phyloP scores from a whole-genome alignment of 2,329 filamentous ascomycete species.

The Fusarium sp. region DNA sequence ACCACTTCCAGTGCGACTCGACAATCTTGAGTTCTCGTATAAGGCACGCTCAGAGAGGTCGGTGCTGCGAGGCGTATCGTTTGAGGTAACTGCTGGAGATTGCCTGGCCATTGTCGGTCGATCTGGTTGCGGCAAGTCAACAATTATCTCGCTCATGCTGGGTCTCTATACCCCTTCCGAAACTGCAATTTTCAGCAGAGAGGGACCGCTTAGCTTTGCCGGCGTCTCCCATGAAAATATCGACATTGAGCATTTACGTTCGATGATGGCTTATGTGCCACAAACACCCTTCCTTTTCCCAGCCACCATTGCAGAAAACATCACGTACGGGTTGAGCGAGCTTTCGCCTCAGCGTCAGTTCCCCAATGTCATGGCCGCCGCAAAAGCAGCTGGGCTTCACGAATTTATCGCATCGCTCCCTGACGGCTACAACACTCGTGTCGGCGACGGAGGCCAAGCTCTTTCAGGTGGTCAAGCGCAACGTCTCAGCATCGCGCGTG shows the following conservation, averaged over 20 bases:
- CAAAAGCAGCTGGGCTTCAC: constrained; percentile 75
- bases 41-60: constrained; percentile 65
- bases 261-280: constrained; percentile 75
- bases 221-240: constrained; percentile 69
- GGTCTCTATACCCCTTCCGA: constrained; percentile 71
- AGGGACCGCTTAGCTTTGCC: constrained; percentile 67
- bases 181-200: constrained; percentile 1
- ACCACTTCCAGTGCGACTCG: constrained; percentile 62
- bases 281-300: constrained; percentile 84
- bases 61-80: constrained; percentile 74
- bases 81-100: constrained; percentile 72
- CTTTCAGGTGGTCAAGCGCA: constrained; percentile 88
- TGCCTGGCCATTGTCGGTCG: constrained; percentile 84
- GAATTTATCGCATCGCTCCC: constrained; percentile 82
- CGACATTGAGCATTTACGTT: constrained; percentile 71
- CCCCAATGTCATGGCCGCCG: constrained; percentile 63
- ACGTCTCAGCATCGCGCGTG: constrained; percentile 83
- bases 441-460: constrained; percentile 81
- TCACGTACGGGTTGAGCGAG: constrained; percentile 79
- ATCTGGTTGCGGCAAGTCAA: constrained; percentile 94
- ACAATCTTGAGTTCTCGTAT: constrained; percentile 78
- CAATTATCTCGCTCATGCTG: constrained; percentile 80
- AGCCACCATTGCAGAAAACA: constrained; percentile 81
- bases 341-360: constrained; percentile 63
- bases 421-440: constrained; percentile 68